Evolutionary conservation across 805 yeast species (phyloP), one percentile per base, ranked within the genome.

Genomic region (Metschnikowia arizonensis): DNA sequence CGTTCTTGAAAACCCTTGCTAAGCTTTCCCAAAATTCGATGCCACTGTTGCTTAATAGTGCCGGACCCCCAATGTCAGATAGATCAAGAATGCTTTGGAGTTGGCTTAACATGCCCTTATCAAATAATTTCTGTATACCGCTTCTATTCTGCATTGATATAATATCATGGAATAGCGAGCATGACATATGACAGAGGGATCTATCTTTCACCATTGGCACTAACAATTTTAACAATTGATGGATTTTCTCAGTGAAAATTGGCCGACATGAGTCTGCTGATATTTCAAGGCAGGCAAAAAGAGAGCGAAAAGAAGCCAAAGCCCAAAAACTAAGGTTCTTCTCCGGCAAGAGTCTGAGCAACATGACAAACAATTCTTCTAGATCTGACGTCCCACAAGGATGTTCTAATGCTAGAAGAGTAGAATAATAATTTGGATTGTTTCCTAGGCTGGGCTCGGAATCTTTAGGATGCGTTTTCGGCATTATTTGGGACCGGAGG

Each of bases 61-160:
- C 56, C 2, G 93, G 91, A 0, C 91, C 91, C 58, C 76, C 77
- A 0, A 81, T 64, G 36, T 78, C 83, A 0, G 85, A 64, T 5
- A 76, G 57, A 30, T 81, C 84, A 38, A 77, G 62, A 1, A 80
- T 42, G 24, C 74, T 75, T 33, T 74, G 76, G 26, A 81, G 59
- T 49, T 76, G 78, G 35, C 69, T 75, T 3, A 65, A 45, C 7
- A 80, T 53, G 0, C 76, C 59, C 7, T 59, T 58, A 43, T 81
- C 85, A 2, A 61, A 33, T 2, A 57, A 25, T 9, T 42, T 28
- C 15, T 46, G 39, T 23, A 59, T 33, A 17, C 40, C 44, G n/a
- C 43, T 40, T 4, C 42, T 42, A 2, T 50, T 34, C 34, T 45
- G 53, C 29, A 19, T 21, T 8, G 28, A 12, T 2, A 60, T 30